Base-by-base conservation (phyloP, 2,329 filamentous ascomycete species). In the Achaetomium macrosporum region DNA sequence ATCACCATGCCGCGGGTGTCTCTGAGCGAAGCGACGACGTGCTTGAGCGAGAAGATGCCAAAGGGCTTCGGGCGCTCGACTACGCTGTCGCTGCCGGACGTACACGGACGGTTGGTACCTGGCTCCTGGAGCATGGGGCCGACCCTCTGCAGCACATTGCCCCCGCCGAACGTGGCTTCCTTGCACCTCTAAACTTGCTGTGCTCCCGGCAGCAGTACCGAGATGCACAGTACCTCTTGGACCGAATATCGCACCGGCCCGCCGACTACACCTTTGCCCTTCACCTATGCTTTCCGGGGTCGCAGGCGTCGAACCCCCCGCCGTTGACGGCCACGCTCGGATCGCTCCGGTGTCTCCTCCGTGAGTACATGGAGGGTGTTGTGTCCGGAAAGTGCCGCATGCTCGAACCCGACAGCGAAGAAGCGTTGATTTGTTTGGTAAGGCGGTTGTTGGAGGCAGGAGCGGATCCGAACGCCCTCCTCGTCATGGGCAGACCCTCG, bases 51-150 rank as follows among this genome's bases (percentile, higher is more conserved):
- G 1, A 29, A 17, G 49, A 51, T 5, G 2, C 13, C 17, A n/a
- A 9, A 11, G 36, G 20, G 19, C 49, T 41, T 3, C 29, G 30
- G 19, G n/a, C 49, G 2, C 16, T 51, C 16, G 42, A 51, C 12
- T 51, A 45, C 12, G 49, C 49, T 3, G 36, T 46, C 11, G 42
- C 42, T 31, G 36, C 42, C 5, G 49, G 42, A 15, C 49, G 46
- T 20, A 25, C 30, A 8, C 42, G 42, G 16, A 51, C 49, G 15
- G n/a, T 42, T 40, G 42, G 42, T 3, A 12, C 9, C 2, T 46
- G 49, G 49, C 42, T 51, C 12, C 29, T 51, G 36, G 29, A 25
- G 3, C 42, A 30, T 16, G 42, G 19, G 13, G 49, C 15, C 17
- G 19, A 46, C 11, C 29, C 35, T 19, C 41, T 39, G 20, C 48